Evolutionary conservation across 1,139 yeast species (phyloP).

Genomic region (Pichia terricola): DNA sequence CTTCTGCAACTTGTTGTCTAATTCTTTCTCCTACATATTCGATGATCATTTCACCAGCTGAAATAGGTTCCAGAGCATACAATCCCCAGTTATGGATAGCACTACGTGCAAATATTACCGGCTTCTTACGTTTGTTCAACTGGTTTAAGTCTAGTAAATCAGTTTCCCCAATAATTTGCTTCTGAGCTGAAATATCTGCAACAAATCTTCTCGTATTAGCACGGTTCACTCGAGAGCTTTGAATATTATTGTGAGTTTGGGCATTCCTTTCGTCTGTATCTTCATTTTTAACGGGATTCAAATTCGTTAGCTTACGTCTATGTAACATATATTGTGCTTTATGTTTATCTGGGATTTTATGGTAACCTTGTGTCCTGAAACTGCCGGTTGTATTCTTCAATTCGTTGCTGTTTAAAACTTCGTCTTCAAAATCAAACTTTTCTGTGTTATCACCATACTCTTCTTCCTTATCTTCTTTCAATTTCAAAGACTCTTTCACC

Average conservation of each 20-base stretch:
- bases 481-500: slow-evolving; percentile 19
- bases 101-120: slow-evolving; percentile 90
- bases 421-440: slow-evolving; percentile 17
- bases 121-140: slow-evolving; percentile 81
- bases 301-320: slow-evolving; percentile 45
- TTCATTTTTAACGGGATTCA: slow-evolving; percentile 49
- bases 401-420: slow-evolving; percentile 13
- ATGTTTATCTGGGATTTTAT: slow-evolving; percentile 60
- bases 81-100: slow-evolving; percentile 98
- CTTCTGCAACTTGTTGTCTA: slow-evolving; percentile 90
- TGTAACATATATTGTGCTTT: slow-evolving; percentile 78
- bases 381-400: slow-evolving; percentile 42
- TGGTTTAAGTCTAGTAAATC: slow-evolving; percentile 71
- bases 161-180: slow-evolving; percentile 72
- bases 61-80: slow-evolving; percentile 89
- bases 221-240: slow-evolving; percentile 77
- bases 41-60: slow-evolving; percentile 92
- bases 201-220: slow-evolving; percentile 86
- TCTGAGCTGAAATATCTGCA: slow-evolving; percentile 80
- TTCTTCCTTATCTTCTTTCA: slow-evolving; percentile 21
- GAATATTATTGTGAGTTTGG: slow-evolving; percentile 26
- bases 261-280: slow-evolving; percentile 35
- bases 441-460: slow-evolving; percentile 19
- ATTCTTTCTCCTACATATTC: slow-evolving; percentile 98
- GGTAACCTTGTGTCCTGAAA: slow-evolving; percentile 67